Conservation (phyloP, 257 asterid genomes). For the Penstemon davidsonii region DNA sequence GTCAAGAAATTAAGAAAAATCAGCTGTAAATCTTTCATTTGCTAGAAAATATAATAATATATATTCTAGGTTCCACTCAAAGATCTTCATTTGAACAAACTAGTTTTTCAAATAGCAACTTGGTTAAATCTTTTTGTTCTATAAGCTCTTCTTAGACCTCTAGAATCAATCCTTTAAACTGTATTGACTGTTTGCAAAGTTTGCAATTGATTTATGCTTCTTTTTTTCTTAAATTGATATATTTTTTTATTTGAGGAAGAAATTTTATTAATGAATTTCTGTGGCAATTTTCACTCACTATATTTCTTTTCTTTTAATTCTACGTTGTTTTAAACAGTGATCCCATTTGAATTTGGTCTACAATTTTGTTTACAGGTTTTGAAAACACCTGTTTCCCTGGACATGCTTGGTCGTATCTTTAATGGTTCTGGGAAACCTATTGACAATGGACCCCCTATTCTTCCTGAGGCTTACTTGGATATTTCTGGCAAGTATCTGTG, state of each 20-base stretch:
- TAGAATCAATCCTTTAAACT: too few species aligned
- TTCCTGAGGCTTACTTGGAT: constrained; percentile 98
- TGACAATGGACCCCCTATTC: constrained; percentile 97
- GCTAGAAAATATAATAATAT: too few species aligned
- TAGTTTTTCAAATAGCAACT: too few species aligned
- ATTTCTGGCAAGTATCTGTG: constrained; percentile 71
- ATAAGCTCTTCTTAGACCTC: too few species aligned
- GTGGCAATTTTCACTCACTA: not conserved
- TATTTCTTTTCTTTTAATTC: not conserved
- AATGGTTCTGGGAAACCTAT: constrained; percentile 84
- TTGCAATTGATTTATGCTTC: too few species aligned
- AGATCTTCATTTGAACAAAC: too few species aligned
- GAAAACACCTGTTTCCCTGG: constrained; percentile 64
- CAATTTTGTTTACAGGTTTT: constrained; percentile 39
- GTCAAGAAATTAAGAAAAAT: not conserved
- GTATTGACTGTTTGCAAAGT: too few species aligned
- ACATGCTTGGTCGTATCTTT: constrained; percentile 72
- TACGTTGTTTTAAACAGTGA: not conserved
- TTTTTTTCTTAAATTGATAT: too few species aligned
- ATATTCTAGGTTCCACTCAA: too few species aligned
- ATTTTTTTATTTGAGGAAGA: not conserved
- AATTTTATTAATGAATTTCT: not conserved
- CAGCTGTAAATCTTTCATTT: too few species aligned
- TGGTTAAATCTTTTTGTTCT: too few species aligned
- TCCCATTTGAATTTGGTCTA: constrained; percentile 4